Evolutionary conservation across 2,329 filamentous ascomycete species (phyloP).

Genomic region (Xylariaceae sp.): DNA sequence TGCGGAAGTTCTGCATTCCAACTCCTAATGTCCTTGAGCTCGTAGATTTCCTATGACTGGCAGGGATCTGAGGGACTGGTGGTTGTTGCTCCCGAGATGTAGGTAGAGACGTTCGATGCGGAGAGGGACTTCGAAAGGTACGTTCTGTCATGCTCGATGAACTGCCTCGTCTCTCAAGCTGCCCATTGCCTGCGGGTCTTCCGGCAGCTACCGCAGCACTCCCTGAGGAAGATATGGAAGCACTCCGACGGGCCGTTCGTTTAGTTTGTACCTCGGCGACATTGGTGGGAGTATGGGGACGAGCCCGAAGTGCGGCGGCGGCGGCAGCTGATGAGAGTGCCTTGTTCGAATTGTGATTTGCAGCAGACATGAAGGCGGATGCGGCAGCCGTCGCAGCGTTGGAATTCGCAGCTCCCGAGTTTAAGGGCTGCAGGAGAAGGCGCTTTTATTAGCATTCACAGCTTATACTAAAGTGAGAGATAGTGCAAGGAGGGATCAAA

Average conservation of each 20-base stretch:
- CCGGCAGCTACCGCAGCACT: constrained; percentile 53
- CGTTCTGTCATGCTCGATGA: constrained; percentile 85
- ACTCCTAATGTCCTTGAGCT: constrained; percentile 50
- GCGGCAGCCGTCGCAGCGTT: constrained; percentile 81
- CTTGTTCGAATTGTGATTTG: constrained; percentile 60
- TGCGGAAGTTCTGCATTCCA: constrained; percentile 55
- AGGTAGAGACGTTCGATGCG: constrained; percentile 49
- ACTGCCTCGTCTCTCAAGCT: constrained; percentile 70
- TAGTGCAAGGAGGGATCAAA: too few relatives aligned
- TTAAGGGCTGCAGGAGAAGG: constrained; percentile 60
- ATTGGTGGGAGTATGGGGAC: constrained; percentile 77
- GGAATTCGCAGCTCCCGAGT: constrained; percentile 68
- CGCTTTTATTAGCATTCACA: constrained; percentile 22
- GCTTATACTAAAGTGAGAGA: constrained; percentile 10
- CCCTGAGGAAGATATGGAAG: constrained; percentile 70
- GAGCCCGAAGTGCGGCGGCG: constrained; percentile 80
- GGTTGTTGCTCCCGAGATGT: constrained; percentile 59
- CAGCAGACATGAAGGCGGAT: constrained; percentile 76
- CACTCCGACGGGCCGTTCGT: constrained; percentile 75
- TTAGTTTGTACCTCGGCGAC: constrained; percentile 88
- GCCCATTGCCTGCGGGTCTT: constrained; percentile 40
- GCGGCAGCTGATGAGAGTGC: constrained; percentile 85
- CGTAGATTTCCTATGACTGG: constrained; percentile 40
- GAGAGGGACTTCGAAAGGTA: constrained; percentile 82
- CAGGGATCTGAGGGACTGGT: constrained; percentile 76